Evolutionary conservation across 495 filamentous ascomycete genomes (phyloP), one percentile per base, ranked within the genome.

Genomic region (Aspergillus bertholletiae): DNA sequence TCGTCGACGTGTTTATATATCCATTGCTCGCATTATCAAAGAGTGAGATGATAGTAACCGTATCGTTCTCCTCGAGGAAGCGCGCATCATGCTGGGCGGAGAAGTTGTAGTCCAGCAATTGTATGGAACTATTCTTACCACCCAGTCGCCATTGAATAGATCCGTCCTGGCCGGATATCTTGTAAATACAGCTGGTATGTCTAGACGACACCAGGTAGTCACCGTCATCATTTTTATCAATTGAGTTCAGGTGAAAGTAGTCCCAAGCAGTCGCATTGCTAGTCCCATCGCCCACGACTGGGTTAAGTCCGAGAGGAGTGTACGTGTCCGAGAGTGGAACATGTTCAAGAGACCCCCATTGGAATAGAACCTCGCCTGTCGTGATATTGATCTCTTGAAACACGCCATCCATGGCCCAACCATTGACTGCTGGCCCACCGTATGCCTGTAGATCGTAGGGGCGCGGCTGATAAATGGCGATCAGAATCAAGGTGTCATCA

Each of bases 211-310:
- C 65, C 0, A 82, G 63, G 51, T 81, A 84, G 59, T 80, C 70
- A 2, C 80, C 78, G 1, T 70, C 57, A 1, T 41, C 26, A 54
- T 75, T 66, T 63, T 80, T 79, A 60, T 81, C 79, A 27, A 84
- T 67, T 39, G 72, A 76, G 64, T 81, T 80, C 56, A 82, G 71
- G 60, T 81, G 79, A 63, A 79, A 79, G 56, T 76, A 81, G 54
- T 84, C 77, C 52, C 52, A 65, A 7, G 59, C 54, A 17, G 48
- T 49, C 9, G 69, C 53, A 45, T 69, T 64, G 23, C 67, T 64
- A n/a, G 49, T 61, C 9, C 55, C 52, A 76, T 65, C 48, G 71
- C 62, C 55, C 68, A 72, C 8, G 65, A 61, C 55, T 76, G 67
- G 8, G 75, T 71, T 8, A 73, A 68, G 20, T 12, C 13, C 21